A percentile compares a stretch with the other conserved stretches of the same genome.
Evolutionary conservation across 805 yeast genomes (phyloP).

Genomic region (Sporopachydermia lactativora): DNA sequence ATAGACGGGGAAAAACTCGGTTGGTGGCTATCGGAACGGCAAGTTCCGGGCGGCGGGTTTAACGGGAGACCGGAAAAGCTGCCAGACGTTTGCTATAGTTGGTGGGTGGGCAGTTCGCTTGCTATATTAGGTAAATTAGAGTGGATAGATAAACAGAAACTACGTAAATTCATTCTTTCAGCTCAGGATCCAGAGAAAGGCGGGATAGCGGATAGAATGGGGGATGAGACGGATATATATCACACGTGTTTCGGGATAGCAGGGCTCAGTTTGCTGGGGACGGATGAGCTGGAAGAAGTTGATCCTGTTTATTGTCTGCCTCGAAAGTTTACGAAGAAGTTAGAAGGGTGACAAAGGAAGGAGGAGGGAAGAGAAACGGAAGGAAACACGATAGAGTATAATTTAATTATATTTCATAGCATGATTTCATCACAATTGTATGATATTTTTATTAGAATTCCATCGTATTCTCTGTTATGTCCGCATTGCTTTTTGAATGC

Average conservation of each 20-base stretch:
- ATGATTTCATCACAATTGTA: too few relatives aligned
- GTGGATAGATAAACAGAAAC: slow-evolving; percentile 61
- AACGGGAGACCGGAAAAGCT: slow-evolving; percentile 94
- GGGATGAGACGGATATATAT: slow-evolving; percentile 81
- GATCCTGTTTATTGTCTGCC: slow-evolving; percentile 90
- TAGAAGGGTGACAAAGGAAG: slow-evolving; percentile 9
- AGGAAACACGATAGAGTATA: neutral
- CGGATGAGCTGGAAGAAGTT: slow-evolving; percentile 40
- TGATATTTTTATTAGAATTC: too few relatives aligned
- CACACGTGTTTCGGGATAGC: slow-evolving; percentile 88
- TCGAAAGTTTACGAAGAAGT: slow-evolving; percentile 21
- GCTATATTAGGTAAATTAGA: slow-evolving; percentile 49
- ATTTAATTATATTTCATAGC: neutral
- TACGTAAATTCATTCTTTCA: slow-evolving; percentile 51
- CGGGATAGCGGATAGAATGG: slow-evolving; percentile 88
- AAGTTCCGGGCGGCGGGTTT: slow-evolving; percentile 74
- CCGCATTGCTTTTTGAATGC: too few relatives aligned
- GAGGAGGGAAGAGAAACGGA: slow-evolving; percentile 5
- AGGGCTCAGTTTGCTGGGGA: slow-evolving; percentile 68
- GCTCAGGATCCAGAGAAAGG: slow-evolving; percentile 74
- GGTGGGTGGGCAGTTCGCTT: slow-evolving; percentile 88
- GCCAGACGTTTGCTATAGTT: slow-evolving; percentile 95
- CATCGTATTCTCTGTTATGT: too few relatives aligned
- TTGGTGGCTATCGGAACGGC: slow-evolving; percentile 90
- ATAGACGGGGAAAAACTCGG: slow-evolving; percentile 34